Evolutionary conservation across 768 basidiomycete species (phyloP), one percentile per base, ranked within the genome.

Genomic region (Amanita pseudoporphyria): DNA sequence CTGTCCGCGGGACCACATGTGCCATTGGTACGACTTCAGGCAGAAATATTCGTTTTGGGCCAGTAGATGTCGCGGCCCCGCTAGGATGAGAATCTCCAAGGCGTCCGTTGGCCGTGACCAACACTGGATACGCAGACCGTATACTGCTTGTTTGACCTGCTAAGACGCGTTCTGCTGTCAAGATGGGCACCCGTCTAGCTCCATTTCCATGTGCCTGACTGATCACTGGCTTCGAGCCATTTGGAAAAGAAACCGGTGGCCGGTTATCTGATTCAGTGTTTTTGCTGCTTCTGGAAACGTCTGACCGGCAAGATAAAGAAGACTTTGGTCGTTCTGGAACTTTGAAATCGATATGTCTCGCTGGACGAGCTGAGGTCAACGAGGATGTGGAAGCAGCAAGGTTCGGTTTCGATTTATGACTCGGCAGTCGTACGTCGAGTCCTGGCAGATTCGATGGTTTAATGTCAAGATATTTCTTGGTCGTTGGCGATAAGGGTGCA

Each of bases 401-500:
- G 13, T 28, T 39, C 18, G 38, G 3, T 18, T 40, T 30, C 31
- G 37, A 26, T 19, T 37, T 53, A 39, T 37, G 32, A 26, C 26
- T 28, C 26, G 26, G 26, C 7, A 28, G 7, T 24, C 10, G 47
- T 24, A 41, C 18, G 7, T 21, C 39, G 18, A 18, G 21, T 22
- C 26, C 41, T 35, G 43, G 42, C 6, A 38, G 50, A 51, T 28
- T 53, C 54, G 16, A 47, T 28, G 24, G 49, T 31, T 41, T 60
- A 49, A 77, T 73, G 52, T 82, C 80, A 3, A 91, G 74, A 58
- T 87, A 87, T 64, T 85, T 88, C 57, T 77, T 82, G 33, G 79
- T 79, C 2, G 79, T 82, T 1, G 90, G 88, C 5, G 84, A 81
- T 10, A 93, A 71, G 12, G 87, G 87, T 3, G 70, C 71, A 14